Evolutionary conservation across 805 yeast species (phyloP).

Genomic region (Lachancea nothofagi): DNA sequence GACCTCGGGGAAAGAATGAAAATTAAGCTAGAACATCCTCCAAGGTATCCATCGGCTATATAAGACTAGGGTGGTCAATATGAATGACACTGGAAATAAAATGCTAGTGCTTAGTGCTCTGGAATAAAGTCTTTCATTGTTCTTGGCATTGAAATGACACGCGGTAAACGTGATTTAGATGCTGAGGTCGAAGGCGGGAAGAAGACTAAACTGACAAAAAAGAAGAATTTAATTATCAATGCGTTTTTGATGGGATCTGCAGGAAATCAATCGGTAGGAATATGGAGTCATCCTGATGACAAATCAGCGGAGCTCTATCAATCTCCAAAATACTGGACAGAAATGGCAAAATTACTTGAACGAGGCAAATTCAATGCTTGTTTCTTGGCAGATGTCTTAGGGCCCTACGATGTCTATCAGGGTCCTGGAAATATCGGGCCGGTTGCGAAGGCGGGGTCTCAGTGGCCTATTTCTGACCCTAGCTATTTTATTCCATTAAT

Average conservation of each 20-base stretch:
- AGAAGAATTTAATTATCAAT: conserved; percentile 30
- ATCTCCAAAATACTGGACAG: conserved; percentile 32
- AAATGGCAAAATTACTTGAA: conserved; percentile 34
- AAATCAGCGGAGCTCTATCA: conserved; percentile 22
- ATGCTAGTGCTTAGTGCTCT: too few species aligned
- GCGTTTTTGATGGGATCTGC: conserved; percentile 36
- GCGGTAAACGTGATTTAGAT: too few species aligned
- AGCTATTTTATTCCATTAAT: conserved; percentile 35
- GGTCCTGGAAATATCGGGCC: conserved; percentile 15
- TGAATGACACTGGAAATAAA: too few species aligned
- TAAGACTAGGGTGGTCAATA: too few species aligned
- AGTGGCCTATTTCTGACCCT: conserved; percentile 37
- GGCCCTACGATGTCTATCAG: conserved; percentile 36
- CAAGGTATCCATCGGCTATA: too few species aligned
- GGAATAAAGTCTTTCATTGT: too few species aligned
- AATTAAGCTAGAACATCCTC: too few species aligned
- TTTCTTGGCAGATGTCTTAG: conserved; percentile 37
- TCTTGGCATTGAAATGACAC: too few species aligned
- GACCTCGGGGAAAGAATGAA: too few species aligned
- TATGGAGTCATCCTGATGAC: conserved; percentile 40
- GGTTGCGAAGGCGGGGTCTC: conserved; percentile 23
- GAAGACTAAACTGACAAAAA: not conserved
- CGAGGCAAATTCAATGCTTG: conserved; percentile 35
- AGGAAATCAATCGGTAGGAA: conserved; percentile 25
- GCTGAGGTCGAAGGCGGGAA: not conserved